Base-by-base conservation (phyloP, 2,329 filamentous ascomycete genomes). In the Colletotrichum karsti region DNA sequence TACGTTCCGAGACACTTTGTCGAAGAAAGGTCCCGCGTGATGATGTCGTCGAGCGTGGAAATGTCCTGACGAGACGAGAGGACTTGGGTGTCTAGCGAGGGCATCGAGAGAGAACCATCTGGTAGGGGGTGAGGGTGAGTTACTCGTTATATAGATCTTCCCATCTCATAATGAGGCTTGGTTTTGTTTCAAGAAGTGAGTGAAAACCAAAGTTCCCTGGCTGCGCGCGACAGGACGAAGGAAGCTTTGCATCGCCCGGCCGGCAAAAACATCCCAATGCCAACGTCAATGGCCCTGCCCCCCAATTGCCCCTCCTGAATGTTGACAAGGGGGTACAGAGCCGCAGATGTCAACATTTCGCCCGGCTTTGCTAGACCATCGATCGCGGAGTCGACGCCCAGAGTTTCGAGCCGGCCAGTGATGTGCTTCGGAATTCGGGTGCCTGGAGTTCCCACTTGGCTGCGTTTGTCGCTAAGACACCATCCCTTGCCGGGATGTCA, bases 1-100 rank as follows among this genome's bases (percentile, higher is more conserved):
- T 66, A 54, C 12, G 63, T 57, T 5, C 67, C 57, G 4, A 67
- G 58, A n/a, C n/a, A 63, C 20, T 69, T 67, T 42, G 57, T 67
- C 13, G 51, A 68, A 24, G 57, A 33, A n/a, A 65, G 46, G 22
- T 69, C 67, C 42, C 60, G 50, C 12, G 30, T n/a, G n/a, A 28
- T 33, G 39, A 63, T 51, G 44, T 24, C 24, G 28, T 56, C 8
- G 30, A n/a, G 22, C 2, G 10, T 7, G 22, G 33, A 35, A 5
- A 35, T 30, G 53, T 24, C 18, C 15, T 48, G 28, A 22, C 33
- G 8, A 48, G 46, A 12, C 30, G 39, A 35, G n/a, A 10, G 37
- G 55, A 28, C 42, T 35, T 63, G 35, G 33, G 33, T 33, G 24
- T 35, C 33, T 35, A 13, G 33, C 33, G 33, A 35, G 33, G 33